Conservation (phyloP, 2,329 filamentous ascomycete species). For the Didymella pomorum region DNA sequence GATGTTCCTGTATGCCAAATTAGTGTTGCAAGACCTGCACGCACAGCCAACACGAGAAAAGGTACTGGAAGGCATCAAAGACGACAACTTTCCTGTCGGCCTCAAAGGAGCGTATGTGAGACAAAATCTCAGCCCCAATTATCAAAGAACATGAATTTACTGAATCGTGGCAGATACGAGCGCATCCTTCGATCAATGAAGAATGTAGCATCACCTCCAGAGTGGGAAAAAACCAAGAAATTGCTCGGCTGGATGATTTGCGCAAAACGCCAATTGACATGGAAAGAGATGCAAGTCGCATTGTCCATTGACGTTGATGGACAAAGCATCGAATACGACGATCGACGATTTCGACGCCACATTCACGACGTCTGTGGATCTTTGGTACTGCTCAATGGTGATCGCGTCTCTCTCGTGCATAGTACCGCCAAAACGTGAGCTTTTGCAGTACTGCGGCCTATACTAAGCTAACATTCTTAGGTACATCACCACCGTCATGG, state of each 20-base stretch:
- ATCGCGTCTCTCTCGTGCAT: slow-evolving; percentile 33
- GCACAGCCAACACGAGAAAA: slow-evolving; percentile 25
- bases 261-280: slow-evolving; percentile 37
- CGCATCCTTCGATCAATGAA: slow-evolving; percentile 26
- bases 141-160: too few species aligned
- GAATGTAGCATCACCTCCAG: too few species aligned
- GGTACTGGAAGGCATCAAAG: slow-evolving; percentile 26
- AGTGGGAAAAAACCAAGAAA: slow-evolving; percentile 28
- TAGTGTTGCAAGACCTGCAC: slow-evolving; percentile 34
- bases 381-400: slow-evolving; percentile 17
- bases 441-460: too few species aligned
- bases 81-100: slow-evolving; percentile 27
- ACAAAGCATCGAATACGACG: slow-evolving; percentile 32
- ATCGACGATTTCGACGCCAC: slow-evolving; percentile 28
- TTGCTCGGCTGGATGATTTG: slow-evolving; percentile 41
- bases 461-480: too few species aligned
- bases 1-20: slow-evolving; percentile 41
- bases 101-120: slow-evolving; percentile 38
- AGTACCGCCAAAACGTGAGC: slow-evolving; percentile 35
- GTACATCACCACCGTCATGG: too few species aligned
- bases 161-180: too few species aligned
- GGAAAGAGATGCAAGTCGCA: slow-evolving; percentile 40
- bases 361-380: slow-evolving; percentile 41
- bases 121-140: too few species aligned
- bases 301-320: slow-evolving; percentile 32